Evolutionary conservation across 345 rosid species (phyloP).

Genomic region (Ricinus communis): DNA sequence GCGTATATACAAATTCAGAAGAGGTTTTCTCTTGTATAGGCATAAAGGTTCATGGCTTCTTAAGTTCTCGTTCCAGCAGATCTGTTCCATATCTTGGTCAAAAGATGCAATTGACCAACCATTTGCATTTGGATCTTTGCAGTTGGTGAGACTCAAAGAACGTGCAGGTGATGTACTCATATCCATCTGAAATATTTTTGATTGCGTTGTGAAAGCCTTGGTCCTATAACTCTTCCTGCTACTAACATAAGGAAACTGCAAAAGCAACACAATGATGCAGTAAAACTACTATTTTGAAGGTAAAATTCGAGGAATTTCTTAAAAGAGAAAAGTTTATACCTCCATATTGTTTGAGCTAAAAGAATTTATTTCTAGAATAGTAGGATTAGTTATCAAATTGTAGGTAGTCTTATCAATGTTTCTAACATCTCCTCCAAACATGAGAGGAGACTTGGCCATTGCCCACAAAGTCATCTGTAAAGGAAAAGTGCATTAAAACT

Average conservation of each 20-base stretch:
- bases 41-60: conserved; percentile 48
- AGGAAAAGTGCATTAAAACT: conserved; percentile 12
- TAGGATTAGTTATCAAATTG: conserved; percentile 69
- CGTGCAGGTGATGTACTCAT: conserved; percentile 23
- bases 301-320: conserved; percentile 10
- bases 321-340: conserved; percentile 35
- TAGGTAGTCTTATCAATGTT: conserved; percentile 63
- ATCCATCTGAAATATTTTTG: conserved; percentile 18
- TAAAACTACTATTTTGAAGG: background rate
- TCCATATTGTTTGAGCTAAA: conserved; percentile 75
- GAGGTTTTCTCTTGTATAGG: conserved; percentile 61
- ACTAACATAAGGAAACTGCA: conserved; percentile 57
- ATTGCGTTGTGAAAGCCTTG: conserved; percentile 9
- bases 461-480: conserved; percentile 94
- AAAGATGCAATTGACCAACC: conserved; percentile 56
- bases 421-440: conserved; percentile 91
- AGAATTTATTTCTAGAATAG: conserved; percentile 61
- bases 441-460: conserved; percentile 86
- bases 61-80: conserved; percentile 65
- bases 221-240: conserved; percentile 22
- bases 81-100: conserved; percentile 43
- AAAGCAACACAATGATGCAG: conserved; percentile 14
- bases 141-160: conserved; percentile 62
- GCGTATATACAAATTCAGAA: conserved; percentile 45
- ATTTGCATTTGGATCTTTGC: conserved; percentile 59